Evolutionary conservation across 805 yeast genomes (phyloP), one percentile per base, ranked within the genome.

Genomic region (Tetrapisispora phaffii): DNA sequence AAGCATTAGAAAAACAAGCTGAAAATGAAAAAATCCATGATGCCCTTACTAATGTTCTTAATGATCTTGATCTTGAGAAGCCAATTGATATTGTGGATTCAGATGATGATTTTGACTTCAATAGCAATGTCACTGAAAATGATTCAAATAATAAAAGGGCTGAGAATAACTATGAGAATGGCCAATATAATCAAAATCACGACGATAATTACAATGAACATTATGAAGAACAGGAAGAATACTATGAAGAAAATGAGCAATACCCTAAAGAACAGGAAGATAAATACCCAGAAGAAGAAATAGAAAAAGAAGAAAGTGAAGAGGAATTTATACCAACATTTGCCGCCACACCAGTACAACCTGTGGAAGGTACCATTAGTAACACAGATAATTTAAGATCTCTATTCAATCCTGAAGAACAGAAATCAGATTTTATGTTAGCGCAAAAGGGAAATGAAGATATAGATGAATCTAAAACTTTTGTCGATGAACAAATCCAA

Each of bases 341-440:
- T 56, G 77, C 77, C 1, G 47, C 56, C 4, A 38, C 53, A 5
- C 44, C 50, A 10, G 28, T 39, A 7, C 42, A 19, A 20, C 29
- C 42, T 13, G 44, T 44, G 19, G 48, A 48, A 33, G 66, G 64
- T 28, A 57, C 68, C 0, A 57, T 58, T 2, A 67, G 72, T 44
- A 72, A 71, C 44, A 80, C 88, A 0, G 89, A 82, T 51, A 71
- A 74, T 0, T 70, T 84, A 41, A 75, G 90, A 58, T 64, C 75
- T 0, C 66, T 83, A 34, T 75, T 84, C 61, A 75, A 75, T 46
- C 73, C 77, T 0, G 55, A 57, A 7, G 67, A 56, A 52, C 66
- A 66, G 42, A 55, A 46, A 0, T 56, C 55, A 49, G 59, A 65
- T 39, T 74, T 71, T 63, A 78, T 65, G 59, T 66, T 65, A 6